Evolutionary conservation across 1,284 basidiomycete genomes (phyloP).

Genomic region (Microstroma glucosiphilum): DNA sequence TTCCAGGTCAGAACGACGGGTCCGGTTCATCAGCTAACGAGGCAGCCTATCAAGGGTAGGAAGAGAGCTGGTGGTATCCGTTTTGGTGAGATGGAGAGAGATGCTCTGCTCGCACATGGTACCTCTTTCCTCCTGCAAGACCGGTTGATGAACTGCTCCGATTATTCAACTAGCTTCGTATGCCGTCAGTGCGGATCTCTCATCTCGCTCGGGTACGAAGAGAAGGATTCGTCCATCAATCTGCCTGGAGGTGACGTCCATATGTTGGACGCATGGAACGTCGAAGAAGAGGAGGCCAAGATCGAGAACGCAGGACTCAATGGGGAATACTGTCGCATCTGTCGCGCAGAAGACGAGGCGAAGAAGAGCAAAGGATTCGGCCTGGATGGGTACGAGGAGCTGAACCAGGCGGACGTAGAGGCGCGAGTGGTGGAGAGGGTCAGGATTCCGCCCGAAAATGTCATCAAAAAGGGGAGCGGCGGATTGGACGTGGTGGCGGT

Average conservation of each 20-base stretch:
- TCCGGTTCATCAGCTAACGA: constrained; percentile 87
- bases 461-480: constrained; percentile 26
- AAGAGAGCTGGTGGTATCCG: constrained; percentile 98
- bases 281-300: not conserved
- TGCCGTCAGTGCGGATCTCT: constrained; percentile 92
- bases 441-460: constrained; percentile 23
- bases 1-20: constrained; percentile 98
- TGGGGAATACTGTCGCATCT: constrained; percentile 47
- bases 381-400: constrained; percentile 14
- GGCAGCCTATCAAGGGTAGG: constrained; percentile 97
- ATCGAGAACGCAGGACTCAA: constrained; percentile 25
- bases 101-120: constrained; percentile 95
- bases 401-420: not conserved
- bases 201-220: constrained; percentile 67
- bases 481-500: constrained; percentile 60
- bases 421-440: constrained; percentile 19
- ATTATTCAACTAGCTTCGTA: constrained; percentile 97
- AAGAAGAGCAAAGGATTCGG: constrained; percentile 21
- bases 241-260: not conserved
- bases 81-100: constrained; percentile 99
- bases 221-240: constrained; percentile 8
- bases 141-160: constrained; percentile 98
- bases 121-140: constrained; percentile 97
- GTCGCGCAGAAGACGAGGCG: constrained; percentile 31
- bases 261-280: constrained; percentile 2